Evolutionary conservation across 192 early-diverging fungal genomes (phyloP), one percentile per base, ranked within the genome.

Genomic region (Kickxella alabastrina): DNA sequence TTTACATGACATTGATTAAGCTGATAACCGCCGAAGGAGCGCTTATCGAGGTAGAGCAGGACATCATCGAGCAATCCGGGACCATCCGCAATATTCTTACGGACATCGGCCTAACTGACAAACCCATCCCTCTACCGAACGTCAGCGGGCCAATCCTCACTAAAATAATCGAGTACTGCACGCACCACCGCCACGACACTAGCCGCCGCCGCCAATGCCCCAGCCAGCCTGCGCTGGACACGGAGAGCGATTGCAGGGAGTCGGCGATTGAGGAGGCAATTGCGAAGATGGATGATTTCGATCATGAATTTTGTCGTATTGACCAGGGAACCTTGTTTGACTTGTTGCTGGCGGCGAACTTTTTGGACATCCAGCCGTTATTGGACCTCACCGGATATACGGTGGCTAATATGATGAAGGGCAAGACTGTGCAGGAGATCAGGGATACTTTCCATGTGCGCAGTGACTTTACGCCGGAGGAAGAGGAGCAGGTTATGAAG

Each of bases 311-410:
- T 43, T 93, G 87, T 29, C 86, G 85, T 18, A 84, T 96, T 6
- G 93, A 96, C 69, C 93, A 96, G 72, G 93, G 90, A 19, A 94
- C 93, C 1, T 63, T 96, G 39, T 94, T 87, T 68, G 93, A 96
- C 51, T 75, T 96, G 29, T 91, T 96, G 44, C 62, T 92, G 31
- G 92, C 92, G 2, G 92, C 92, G 3, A 93, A 95, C 70, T 93
- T 90, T 49, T 68, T 88, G 15, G 87, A 87, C 53, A 86, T 88
- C 54, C 86, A 82, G 59, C 79, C 79, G 13, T 52, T 88, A 27
- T 58, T 88, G 10, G 83, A 87, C 48, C 61, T 87, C 13, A 72
- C 75, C 6, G 92, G 91, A 52, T 87, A 86, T 58, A 90, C 90
- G 2, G 91, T 95, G 28, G 92, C 91, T 7, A 89, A 90, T 54